These are phyloP conservation scores for Colletotrichum liriopes DNA, from an alignment of 2,329 filamentous ascomycete species.

Conservation along the genomic window DNA sequence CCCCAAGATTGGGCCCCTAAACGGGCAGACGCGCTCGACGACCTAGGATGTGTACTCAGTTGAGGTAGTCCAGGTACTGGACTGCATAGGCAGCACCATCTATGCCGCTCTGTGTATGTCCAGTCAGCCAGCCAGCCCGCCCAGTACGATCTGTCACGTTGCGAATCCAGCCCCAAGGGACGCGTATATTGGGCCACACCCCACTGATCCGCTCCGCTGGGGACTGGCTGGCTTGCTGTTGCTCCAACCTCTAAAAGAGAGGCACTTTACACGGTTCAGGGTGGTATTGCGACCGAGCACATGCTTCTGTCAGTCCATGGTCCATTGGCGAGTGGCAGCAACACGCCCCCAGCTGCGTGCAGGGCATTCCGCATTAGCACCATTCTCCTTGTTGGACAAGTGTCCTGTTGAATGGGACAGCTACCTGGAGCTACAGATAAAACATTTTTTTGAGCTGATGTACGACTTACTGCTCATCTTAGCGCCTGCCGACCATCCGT, in stretches of 20 bases:
- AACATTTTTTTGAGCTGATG: not conserved
- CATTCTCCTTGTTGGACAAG: slow-evolving; percentile 9
- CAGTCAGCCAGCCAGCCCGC: not conserved
- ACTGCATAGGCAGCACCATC: not conserved
- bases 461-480: not conserved
- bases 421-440: not conserved
- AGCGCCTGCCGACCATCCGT: slow-evolving; percentile 12
- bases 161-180: slow-evolving; percentile 7
- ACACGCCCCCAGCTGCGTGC: not conserved
- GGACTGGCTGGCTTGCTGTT: not conserved
- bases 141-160: not conserved
- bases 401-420: not conserved
- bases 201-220: slow-evolving; percentile 21
- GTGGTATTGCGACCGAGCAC: not conserved
- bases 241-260: not conserved
- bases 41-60: not conserved
- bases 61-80: not conserved
- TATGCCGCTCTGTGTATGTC: not conserved
- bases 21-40: not conserved
- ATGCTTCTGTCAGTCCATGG: not conserved
- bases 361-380: not conserved
- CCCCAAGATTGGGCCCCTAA: slow-evolving; percentile 6
- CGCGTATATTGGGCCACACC: slow-evolving; percentile 24
- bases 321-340: not conserved
- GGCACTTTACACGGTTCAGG: slow-evolving; percentile 22